A percentile compares a stretch with the other conserved stretches of the same genome.
Evolutionary conservation across 306 rosid genomes (phyloP).

Genomic region (Vigna trinervia): DNA sequence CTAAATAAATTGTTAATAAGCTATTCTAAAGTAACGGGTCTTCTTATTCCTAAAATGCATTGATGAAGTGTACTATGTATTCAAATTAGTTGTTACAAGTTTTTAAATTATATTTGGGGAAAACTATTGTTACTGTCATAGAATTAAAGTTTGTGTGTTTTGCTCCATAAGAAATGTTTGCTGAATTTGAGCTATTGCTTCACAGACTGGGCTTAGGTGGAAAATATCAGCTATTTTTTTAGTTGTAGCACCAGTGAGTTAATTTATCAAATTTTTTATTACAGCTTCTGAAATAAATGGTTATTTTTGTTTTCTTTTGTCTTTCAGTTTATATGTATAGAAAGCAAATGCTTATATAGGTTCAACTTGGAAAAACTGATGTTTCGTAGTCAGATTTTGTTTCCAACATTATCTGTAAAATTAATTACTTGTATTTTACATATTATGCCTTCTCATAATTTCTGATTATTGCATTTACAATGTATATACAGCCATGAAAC

Average conservation of each 20-base stretch:
- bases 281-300: constrained; percentile 1
- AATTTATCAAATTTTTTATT: background rate
- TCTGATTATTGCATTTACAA: constrained; percentile 35
- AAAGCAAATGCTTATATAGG: constrained; percentile 26
- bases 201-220: background rate
- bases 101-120: background rate
- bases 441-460: constrained; percentile 14
- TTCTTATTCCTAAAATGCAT: no score
- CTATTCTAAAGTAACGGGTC: background rate
- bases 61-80: no score
- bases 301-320: constrained; percentile 21
- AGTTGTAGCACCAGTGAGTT: constrained; percentile 23
- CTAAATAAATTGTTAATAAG: background rate
- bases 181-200: constrained; percentile 18
- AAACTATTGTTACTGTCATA: constrained; percentile 18
- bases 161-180: constrained; percentile 18
- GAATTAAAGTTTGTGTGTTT: constrained; percentile 26
- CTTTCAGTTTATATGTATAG: constrained; percentile 1
- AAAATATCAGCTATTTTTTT: background rate
- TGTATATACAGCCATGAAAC: constrained; percentile 82
- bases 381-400: background rate
- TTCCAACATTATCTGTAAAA: background rate
- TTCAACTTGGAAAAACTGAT: constrained; percentile 3
- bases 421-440: constrained; percentile 22
- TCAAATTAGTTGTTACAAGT: background rate